Evolutionary conservation across 2,329 filamentous ascomycete species (phyloP).

Genomic region (Monosporascus sp.): DNA sequence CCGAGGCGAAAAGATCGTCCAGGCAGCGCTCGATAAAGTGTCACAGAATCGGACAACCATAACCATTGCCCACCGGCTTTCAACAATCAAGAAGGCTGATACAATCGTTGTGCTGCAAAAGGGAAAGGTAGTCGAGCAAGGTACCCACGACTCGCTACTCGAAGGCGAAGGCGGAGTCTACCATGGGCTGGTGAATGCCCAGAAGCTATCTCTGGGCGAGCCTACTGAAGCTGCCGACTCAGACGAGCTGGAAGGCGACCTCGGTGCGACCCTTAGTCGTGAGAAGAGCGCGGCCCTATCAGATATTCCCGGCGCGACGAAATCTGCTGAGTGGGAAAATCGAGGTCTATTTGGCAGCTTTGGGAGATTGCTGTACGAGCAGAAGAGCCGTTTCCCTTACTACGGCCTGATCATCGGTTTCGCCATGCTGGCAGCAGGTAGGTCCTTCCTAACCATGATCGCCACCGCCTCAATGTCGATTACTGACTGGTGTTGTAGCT

Average conservation of each 20-base stretch:
- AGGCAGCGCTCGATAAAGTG: conserved; percentile 58
- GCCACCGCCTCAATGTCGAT: too few relatives aligned
- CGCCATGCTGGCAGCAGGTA: conserved; percentile 33
- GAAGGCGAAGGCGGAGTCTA: conserved; percentile 58
- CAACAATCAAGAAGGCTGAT: conserved; percentile 73
- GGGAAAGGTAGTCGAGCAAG: conserved; percentile 67
- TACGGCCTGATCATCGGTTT: conserved; percentile 47
- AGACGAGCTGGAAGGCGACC: conserved; percentile 32
- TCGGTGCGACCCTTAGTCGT: conserved; percentile 33
- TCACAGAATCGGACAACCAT: conserved; percentile 64
- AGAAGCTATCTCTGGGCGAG: conserved; percentile 52
- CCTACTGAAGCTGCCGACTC: conserved; percentile 33
- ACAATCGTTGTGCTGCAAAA: conserved; percentile 72
- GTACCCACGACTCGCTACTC: conserved; percentile 70
- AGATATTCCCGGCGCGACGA: conserved; percentile 19
- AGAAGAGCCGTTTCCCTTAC: conserved; percentile 44
- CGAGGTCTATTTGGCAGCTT: conserved; percentile 48
- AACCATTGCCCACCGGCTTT: conserved; percentile 69
- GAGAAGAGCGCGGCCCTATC: conserved; percentile 42
- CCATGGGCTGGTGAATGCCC: conserved; percentile 60
- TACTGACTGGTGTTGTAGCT: conserved; percentile 24
- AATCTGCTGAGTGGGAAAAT: conserved; percentile 26
- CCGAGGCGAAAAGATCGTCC: conserved; percentile 54
- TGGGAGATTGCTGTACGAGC: conserved; percentile 52
- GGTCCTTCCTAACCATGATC: conserved; percentile 4